Evolutionary conservation across 352 stramenopile species (phyloP), one percentile per base, ranked within the genome.

Genomic region (Pythium vanterpoolii): DNA sequence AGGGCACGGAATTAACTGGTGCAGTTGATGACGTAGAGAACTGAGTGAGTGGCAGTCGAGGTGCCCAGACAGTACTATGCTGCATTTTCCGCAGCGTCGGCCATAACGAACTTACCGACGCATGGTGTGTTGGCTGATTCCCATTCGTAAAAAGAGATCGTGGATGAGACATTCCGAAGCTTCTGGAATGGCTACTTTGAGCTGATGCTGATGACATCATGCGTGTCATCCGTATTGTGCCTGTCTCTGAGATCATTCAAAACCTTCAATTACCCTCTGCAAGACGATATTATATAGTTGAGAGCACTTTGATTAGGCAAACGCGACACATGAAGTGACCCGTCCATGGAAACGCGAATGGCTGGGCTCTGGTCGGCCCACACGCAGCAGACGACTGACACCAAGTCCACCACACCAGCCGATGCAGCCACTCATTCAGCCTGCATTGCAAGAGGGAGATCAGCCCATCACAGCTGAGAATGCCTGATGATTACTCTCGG

Each of bases 141-240:
- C 33, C 38, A 61, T 67, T 62, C 28, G 60, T 23, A 24, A n/a
- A 11, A 47, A 24, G 2, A 26, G 23, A 23, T 27, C 16, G 16
- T 34, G 2, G 0, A 38, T 50, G 38, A 47, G 34, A 56, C 48
- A 56, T 33, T 33, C 52, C 30, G 18, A 27, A 65, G 23, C 38
- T 64, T 56, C 51, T 66, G 9, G 60, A 52, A 61, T 56, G 59
- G 42, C 60, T 66, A 38, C 54, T 56, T 62, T 44, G 40, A 46
- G 39, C 23, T 56, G n/a, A n/a, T n/a, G 5, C 34, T 40, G 61
- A 68, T 68, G 61, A 63, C 61, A 68, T 68, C 61, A 68, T 54
- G 34, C 42, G 44, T 59, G 46, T 62, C 60, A 68, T 68, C 44
- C 42, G 24, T 47, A 36, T n/a, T 6, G 23, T 3, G 6, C 60